Evolutionary conservation across 306 rosid genomes (phyloP), one percentile per base, ranked within the genome.

Genomic region (Cicer arietinum): DNA sequence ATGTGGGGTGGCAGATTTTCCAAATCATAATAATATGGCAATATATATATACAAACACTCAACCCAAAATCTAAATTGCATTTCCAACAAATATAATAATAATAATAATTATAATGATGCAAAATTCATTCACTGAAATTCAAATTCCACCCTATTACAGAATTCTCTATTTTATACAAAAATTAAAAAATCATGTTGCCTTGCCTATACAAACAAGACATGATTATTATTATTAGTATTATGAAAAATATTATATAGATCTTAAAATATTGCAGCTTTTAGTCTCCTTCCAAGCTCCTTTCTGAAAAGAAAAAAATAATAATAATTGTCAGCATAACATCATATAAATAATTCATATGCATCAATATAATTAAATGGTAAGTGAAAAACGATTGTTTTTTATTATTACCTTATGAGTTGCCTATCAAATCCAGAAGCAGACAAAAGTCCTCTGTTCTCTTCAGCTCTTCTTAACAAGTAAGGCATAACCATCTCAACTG

Each of bases 401-500:
- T 0, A 4, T 14, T 50, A 37, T 70, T 63, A 92, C 96, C 96
- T 84, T 80, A 91, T 94, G 2, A 92, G 87, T 56, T 77, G 48
- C 65, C 96, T 85, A 54, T 94, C 97, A n/a, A 82, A 81, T 4
- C 88, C 82, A 40, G 97, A 89, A 59, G 97, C 83, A n/a, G 96
- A 86, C 43, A 94, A 65, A 10, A 92, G 75, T 0, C 99, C 99
- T 80, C 95, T 85, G 40, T 94, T 94, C 17, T 94, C 99, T 71
- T 92, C 99, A 1, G 99, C 97, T 52, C 99, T 88, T 61, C 99
- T 83, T 1, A 94, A 62, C 7, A 94, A 89, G n/a, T 92, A 94
- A 18, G 99, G 99, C 77, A 94, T 88, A 10, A 94, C 92, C 83
- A 74, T 78, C 6, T 90, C 91, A 5, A 94, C 81, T 0, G 93